phyloP scores from a whole-genome alignment of 495 filamentous ascomycete genomes.

The Podospora pseudopauciseta region DNA sequence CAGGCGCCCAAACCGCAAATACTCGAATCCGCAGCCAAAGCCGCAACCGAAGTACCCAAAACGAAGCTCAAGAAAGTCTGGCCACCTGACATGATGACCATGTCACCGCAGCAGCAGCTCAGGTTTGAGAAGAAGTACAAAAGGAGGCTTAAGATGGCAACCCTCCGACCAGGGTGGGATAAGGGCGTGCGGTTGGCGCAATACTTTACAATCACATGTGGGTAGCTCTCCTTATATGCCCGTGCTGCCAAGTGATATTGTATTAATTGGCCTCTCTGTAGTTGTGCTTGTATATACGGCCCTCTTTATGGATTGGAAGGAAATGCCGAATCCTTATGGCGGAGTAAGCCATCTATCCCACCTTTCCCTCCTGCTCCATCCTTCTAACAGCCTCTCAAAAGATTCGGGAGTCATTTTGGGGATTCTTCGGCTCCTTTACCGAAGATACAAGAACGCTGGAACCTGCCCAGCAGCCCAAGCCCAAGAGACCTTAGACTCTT shows the following conservation, averaged over 20 bases:
- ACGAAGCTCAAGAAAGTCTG: constrained; percentile 83
- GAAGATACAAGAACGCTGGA: constrained; percentile 17
- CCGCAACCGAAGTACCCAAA: constrained; percentile 35
- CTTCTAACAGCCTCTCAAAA: constrained; percentile 6
- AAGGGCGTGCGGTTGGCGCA: constrained; percentile 69
- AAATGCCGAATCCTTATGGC: constrained; percentile 59
- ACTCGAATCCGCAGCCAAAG: constrained; percentile 10
- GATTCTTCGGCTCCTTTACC: constrained; percentile 28
- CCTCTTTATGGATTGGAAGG: constrained; percentile 74
- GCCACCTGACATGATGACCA: constrained; percentile 86
- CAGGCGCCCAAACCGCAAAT: constrained; percentile 21
- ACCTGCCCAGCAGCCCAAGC: constrained; percentile 10
- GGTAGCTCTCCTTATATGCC: constrained; percentile 36
- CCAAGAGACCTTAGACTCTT: not conserved
- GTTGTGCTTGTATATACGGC: constrained; percentile 68
- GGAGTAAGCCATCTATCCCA: constrained; percentile 39
- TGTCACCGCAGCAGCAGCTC: constrained; percentile 81
- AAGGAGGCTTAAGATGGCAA: constrained; percentile 66
- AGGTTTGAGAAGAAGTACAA: constrained; percentile 74
- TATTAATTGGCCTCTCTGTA: constrained; percentile 30
- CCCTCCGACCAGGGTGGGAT: constrained; percentile 67
- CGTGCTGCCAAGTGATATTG: not conserved
- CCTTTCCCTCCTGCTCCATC: not conserved
- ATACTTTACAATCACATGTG: constrained; percentile 62
- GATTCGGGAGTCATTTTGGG: constrained; percentile 27